A percentile compares a stretch with the other conserved stretches of the same genome.
phyloP scores from a whole-genome alignment of 495 filamentous ascomycete species.

The Penicillium pulvis region DNA sequence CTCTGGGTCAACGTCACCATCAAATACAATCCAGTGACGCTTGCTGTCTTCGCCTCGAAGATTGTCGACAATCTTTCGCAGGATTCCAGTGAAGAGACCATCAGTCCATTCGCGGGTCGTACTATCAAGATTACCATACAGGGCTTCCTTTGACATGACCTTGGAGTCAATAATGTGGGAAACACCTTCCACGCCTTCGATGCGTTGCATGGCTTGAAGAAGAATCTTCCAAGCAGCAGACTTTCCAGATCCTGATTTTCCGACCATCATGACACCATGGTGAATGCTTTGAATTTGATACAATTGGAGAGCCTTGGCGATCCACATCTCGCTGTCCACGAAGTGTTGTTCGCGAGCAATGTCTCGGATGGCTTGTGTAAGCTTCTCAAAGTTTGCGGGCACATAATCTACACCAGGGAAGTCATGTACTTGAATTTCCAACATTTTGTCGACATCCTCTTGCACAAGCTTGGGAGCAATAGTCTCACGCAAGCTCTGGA shows the following conservation, averaged over 20 bases:
- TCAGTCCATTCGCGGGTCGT: constrained; percentile 99
- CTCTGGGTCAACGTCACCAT: constrained; percentile 97
- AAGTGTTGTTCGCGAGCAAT: constrained; percentile 81
- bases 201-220: constrained; percentile 86
- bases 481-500: constrained; percentile 97
- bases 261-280: constrained; percentile 99
- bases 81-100: constrained; percentile 94
- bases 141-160: constrained; percentile 97
- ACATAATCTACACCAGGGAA: constrained; percentile 95
- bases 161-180: constrained; percentile 98
- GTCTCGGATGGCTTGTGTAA: constrained; percentile 78
- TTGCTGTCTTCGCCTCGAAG: constrained; percentile 95
- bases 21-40: constrained; percentile 98
- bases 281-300: constrained; percentile 98
- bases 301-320: constrained; percentile 92
- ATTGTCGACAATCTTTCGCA: constrained; percentile 98
- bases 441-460: constrained; percentile 86
- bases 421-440: constrained; percentile 75
- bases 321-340: constrained; percentile 90
- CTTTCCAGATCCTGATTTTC: constrained; percentile 92
- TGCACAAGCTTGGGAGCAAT: constrained; percentile 96
- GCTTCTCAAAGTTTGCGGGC: constrained; percentile 76
- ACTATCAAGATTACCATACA: constrained; percentile 93
- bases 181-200: constrained; percentile 90
- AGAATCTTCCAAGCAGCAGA: constrained; percentile 92